Percentiles rank a stretch among this genome's conserved stretches.
Conservation (phyloP, 2,329 filamentous ascomycete species). For the Stagonosporopsis vannaccii region DNA sequence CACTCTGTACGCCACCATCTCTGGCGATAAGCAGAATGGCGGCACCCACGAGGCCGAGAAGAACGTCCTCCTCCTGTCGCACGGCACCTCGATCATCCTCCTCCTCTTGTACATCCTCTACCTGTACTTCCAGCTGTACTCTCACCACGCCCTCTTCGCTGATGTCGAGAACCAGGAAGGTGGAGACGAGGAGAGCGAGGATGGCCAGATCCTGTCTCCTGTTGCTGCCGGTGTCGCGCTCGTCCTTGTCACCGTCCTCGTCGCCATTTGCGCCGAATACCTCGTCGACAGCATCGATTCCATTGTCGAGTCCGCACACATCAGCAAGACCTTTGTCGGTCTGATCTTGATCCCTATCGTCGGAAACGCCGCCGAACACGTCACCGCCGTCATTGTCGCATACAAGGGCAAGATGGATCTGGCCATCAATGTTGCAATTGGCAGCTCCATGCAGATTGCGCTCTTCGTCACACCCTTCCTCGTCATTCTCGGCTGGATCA, state of each 20-base stretch:
- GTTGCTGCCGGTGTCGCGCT: conserved; percentile 55
- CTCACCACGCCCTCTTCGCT: conserved; percentile 58
- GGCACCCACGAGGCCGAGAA: conserved; percentile 52
- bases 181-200: conserved; percentile 40
- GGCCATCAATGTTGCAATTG: conserved; percentile 63
- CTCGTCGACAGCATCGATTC: conserved; percentile 63
- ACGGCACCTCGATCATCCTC: conserved; percentile 62
- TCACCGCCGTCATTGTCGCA: conserved; percentile 62
- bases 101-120: conserved; percentile 62
- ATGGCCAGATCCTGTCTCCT: conserved; percentile 54
- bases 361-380: conserved; percentile 64
- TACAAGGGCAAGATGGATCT: conserved; percentile 66
- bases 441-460: conserved; percentile 63
- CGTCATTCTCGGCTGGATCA: conserved; percentile 64
- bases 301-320: conserved; percentile 59
- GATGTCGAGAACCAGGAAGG: conserved; percentile 45
- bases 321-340: conserved; percentile 65
- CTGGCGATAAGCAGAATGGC: conserved; percentile 42
- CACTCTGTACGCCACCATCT: conserved; percentile 59
- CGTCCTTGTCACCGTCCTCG: conserved; percentile 57
- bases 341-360: conserved; percentile 65
- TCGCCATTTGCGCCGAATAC: conserved; percentile 61
- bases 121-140: conserved; percentile 63
- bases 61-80: conserved; percentile 59
- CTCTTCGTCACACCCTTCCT: conserved; percentile 66